Base-by-base conservation (phyloP, 257 asterid genomes). In the Jacaranda mimosifolia region DNA sequence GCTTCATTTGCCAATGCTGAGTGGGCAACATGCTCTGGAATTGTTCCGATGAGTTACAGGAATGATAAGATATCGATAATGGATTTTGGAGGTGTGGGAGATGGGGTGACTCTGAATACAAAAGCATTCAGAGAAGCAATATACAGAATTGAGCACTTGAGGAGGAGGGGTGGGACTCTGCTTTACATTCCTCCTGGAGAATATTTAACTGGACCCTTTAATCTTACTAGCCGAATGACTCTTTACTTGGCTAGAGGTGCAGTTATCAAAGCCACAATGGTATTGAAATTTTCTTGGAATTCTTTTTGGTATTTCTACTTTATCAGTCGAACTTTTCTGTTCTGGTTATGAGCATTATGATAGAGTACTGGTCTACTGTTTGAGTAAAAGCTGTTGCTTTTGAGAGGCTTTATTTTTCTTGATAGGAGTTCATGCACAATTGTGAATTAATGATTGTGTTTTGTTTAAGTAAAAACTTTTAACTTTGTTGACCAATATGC, bases 221-320 rank as follows among this genome's bases (percentile, higher is more conserved):
- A 86, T 76, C 90, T 95, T 9, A 93, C 99, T 8, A 95, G 99
- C 87, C 91, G 87, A 15, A 96, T 96, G 98, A 93, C 99, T 56
- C 98, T 96, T 38, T 96, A 85, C 83, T 83, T 96, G 85, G 97
- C 97, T 55, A 65, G 76, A 67, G 97, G 94, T 46, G 97, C 99
- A 64, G 90, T 88, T 62, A 93, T 96, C 88, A 89, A 86, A 83
- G 96, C 98, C 68, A 82, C 93, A 6, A 82, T 65, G 98, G 99
- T 95, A 87, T 7, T n/a, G 8, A 13, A 5, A 17, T 18, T 26
- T 60, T 69, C 57, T 14, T 67, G 49, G n/a, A 9, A 4, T 59
- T 15, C 0, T 63, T 5, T 43, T 7, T 58, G 40, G 53, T 26
- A 4, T 6, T 55, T 36, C 3, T 40, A 35, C 6, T 53, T 63